Base-by-base conservation (phyloP, 176 grass and related monocot species). In the Triticum timopheevii region DNA sequence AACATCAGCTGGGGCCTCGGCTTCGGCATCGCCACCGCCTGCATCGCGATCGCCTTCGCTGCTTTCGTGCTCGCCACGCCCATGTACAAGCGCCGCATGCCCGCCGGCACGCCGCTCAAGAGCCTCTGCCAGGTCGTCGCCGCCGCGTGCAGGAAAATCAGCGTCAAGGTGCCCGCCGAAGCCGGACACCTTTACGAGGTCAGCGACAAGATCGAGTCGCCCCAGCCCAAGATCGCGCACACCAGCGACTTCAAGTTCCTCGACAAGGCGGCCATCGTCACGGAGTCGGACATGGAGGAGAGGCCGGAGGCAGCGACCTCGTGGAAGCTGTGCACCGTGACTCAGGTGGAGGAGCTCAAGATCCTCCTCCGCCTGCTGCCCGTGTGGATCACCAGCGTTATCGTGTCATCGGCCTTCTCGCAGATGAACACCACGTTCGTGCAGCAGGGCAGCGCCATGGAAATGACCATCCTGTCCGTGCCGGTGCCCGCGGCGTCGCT, bases 371-470 rank as follows among this genome's bases (percentile, higher is more conserved):
- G 91, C 0, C 86, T 95, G 4, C 31, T 94, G 19, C 94, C 94
- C 20, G 86, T 92, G 31, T 97, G 92, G 94, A 69, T 52, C 23
- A 91, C 88, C 50, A 88, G 94, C 82, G 74, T 97, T 66, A 39
- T 94, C 71, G 33, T 84, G 12, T 88, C 94, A 8, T 61, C 92
- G 22, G 92, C 90, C 24, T 96, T 79, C 85, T 44, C 88, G 73
- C 94, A 97, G 85, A 88, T 97, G 89, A 90, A 82, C 76, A 97
- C 94, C 38, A 97, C 92, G 39, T 94, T 96, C 76, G 78, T 96
- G 72, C 92, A 96, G 81, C 92, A 96, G 75, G 94, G 94, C 50
- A 88, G 80, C 65, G 81, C 76, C 62, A 97, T 92, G 94, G 67
- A 88, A 80, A 90, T 68, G 74, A 73, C 62, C 73, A 78, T 97